Percentiles rank a stretch among this genome's conserved stretches.
These are phyloP conservation scores for Dioszegia hungarica DNA, from an alignment of 768 basidiomycete genomes.

Conservation along the genomic window DNA sequence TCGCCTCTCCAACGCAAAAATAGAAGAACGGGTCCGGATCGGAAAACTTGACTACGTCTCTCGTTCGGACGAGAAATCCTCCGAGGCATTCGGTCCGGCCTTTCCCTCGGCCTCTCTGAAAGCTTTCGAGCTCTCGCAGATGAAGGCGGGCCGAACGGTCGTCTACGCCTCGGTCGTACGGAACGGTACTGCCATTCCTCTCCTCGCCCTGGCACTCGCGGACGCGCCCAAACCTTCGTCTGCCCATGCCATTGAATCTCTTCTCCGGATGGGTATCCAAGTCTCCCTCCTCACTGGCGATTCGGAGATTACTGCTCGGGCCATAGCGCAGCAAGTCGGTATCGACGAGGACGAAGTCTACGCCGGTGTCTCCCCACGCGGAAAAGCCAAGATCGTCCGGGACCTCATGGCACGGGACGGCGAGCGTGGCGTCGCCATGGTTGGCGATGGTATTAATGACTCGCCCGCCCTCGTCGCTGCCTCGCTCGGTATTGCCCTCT, in stretches of 20 bases:
- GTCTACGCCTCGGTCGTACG: conserved; percentile 71
- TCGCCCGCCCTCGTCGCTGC: conserved; percentile 95
- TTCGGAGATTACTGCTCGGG: conserved; percentile 72
- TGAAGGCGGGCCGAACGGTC: conserved; percentile 69
- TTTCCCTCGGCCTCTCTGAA: conserved; percentile 59
- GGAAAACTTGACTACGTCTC: conserved; percentile 59
- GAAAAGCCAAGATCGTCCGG: conserved; percentile 78
- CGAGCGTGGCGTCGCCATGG: conserved; percentile 78
- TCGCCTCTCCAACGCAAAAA: conserved; percentile 51
- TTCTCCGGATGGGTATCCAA: conserved; percentile 83
- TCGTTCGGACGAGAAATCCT: conserved; percentile 11
- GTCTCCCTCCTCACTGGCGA: conserved; percentile 96
- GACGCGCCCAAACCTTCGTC: conserved; percentile 85
- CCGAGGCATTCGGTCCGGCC: conserved; percentile 36
- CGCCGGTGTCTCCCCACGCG: conserved; percentile 90
- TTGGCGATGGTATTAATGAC: conserved; percentile 98
- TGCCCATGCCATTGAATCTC: conserved; percentile 69
- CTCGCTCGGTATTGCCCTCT: conserved; percentile 92
- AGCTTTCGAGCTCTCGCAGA: conserved; percentile 67
- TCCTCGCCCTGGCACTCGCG: conserved; percentile 76
- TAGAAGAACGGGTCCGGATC: conserved; percentile 52
- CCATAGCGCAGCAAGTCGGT: conserved; percentile 85
- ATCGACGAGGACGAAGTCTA: conserved; percentile 77
- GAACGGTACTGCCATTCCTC: conserved; percentile 55
- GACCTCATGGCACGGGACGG: conserved; percentile 70